Evolutionary conservation across 2,329 filamentous ascomycete genomes (phyloP).

Genomic region (Sarocladium brachiariae): DNA sequence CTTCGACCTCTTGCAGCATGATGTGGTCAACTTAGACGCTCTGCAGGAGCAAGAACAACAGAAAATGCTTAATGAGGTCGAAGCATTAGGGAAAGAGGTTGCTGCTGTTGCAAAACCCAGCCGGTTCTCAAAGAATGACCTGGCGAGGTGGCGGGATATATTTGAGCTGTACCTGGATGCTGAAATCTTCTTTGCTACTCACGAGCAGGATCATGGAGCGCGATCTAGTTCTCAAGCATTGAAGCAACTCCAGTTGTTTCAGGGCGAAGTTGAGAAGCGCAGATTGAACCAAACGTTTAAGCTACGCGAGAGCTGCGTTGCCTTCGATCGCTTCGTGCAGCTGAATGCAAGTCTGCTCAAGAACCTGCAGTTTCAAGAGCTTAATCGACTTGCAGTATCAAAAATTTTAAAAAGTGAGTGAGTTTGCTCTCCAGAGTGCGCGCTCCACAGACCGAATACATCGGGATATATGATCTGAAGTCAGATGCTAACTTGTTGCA

Average conservation of each 20-base stretch:
- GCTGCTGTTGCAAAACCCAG: constrained; percentile 58
- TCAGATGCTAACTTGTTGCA: constrained; percentile 30
- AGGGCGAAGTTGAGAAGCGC: constrained; percentile 55
- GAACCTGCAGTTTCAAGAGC: constrained; percentile 75
- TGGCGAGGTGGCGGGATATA: constrained; percentile 71
- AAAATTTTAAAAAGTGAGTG: constrained; percentile 79
- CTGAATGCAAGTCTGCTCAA: constrained; percentile 73
- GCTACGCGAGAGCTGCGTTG: constrained; percentile 55
- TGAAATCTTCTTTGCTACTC: constrained; percentile 74
- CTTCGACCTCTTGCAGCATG: constrained; percentile 66
- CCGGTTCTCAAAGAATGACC: constrained; percentile 55
- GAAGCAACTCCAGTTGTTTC: constrained; percentile 64
- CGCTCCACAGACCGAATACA: too few species aligned
- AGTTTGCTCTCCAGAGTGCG: too few species aligned
- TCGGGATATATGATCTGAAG: too few species aligned
- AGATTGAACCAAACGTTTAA: constrained; percentile 57
- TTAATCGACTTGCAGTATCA: constrained; percentile 68
- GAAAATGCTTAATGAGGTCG: constrained; percentile 56
- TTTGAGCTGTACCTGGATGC: constrained; percentile 78
- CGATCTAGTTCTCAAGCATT: constrained; percentile 60
- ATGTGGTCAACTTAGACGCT: constrained; percentile 61
- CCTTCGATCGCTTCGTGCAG: constrained; percentile 61
- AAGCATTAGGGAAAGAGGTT: constrained; percentile 57
- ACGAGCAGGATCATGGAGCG: constrained; percentile 62
- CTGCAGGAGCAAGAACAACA: constrained; percentile 61